Base-by-base conservation (phyloP, 2,329 filamentous ascomycete genomes). In the Paracoccidioides lutzii region DNA sequence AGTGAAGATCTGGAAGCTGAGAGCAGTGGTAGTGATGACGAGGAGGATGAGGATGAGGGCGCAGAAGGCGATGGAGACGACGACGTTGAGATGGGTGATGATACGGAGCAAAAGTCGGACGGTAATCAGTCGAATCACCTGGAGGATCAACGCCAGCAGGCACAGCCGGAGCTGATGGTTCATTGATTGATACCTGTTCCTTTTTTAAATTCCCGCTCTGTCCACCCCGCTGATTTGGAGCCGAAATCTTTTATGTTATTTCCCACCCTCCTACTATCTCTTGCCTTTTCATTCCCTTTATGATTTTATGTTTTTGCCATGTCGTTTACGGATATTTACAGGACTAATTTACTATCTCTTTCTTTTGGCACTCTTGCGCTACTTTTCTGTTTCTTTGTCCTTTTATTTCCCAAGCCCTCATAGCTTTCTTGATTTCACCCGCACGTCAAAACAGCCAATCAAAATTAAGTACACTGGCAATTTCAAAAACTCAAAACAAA, bases 1-100 rank as follows among this genome's bases (percentile, higher is more conserved):
- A 88, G 84, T 64, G 87, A 90, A 67, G 87, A 90, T 67, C 81
- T 90, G 33, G 87, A 89, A 65, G 84, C 82, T 55, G 87, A 90
- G 69, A 88, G 83, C 63, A 83, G 83, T 62, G 85, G 85, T 37
- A 83, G 83, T 59, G 81, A 88, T 30, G 82, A 84, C 54, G 83
- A 85, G 57, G 84, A 85, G 12, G 78, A 84, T 40, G 82, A 85
- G 48, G 80, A 81, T 57, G 80, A 82, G 57, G 80, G 80, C 54
- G 80, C 73, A 5, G 81, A 78, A 42, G 82, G 80, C 52, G 80
- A 75, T 50, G 73, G 76, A 46, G 78, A 79, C 42, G 77, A 79
- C 43, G 75, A 77, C 60, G 77, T 80, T 61, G 79, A 81, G 61
- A 80, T 80, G 77, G 79, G 75, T 30, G 78, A 80, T 44, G 78